Conservation (phyloP, 352 stramenopile genomes). For the Aphanomyces euteiches region DNA sequence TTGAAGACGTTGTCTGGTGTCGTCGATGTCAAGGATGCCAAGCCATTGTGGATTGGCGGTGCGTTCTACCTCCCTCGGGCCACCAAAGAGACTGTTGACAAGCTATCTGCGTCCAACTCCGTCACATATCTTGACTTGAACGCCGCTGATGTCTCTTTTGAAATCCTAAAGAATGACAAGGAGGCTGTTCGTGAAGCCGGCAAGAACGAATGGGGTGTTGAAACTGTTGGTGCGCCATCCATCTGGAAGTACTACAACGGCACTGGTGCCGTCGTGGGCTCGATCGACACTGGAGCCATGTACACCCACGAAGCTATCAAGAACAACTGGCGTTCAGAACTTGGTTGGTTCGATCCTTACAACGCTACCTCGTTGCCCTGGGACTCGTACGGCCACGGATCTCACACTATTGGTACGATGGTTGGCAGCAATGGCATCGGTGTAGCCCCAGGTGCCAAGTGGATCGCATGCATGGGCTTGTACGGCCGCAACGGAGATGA, state of each 20-base stretch:
- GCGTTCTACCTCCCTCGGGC: neutral
- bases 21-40: neutral
- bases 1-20: neutral
- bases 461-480: constrained; percentile 40
- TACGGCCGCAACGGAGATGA: constrained; percentile 27
- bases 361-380: constrained; percentile 5
- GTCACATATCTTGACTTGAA: neutral
- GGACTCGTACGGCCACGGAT: constrained; percentile 40
- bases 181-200: neutral
- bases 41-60: neutral
- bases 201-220: constrained; percentile 26
- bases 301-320: constrained; percentile 28
- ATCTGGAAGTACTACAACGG: constrained; percentile 26
- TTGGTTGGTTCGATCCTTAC: constrained; percentile 52
- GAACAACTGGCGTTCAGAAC: constrained; percentile 36
- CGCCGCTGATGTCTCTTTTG: neutral
- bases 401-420: constrained; percentile 40
- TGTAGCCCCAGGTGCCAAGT: constrained; percentile 33
- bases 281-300: constrained; percentile 30
- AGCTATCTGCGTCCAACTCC: neutral
- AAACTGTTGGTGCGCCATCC: constrained; percentile 13
- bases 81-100: neutral
- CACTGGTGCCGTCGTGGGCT: constrained; percentile 26
- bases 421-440: constrained; percentile 35
- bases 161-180: neutral